Conservation (phyloP, 208 protist species). For the Leishmania aethiopica region DNA sequence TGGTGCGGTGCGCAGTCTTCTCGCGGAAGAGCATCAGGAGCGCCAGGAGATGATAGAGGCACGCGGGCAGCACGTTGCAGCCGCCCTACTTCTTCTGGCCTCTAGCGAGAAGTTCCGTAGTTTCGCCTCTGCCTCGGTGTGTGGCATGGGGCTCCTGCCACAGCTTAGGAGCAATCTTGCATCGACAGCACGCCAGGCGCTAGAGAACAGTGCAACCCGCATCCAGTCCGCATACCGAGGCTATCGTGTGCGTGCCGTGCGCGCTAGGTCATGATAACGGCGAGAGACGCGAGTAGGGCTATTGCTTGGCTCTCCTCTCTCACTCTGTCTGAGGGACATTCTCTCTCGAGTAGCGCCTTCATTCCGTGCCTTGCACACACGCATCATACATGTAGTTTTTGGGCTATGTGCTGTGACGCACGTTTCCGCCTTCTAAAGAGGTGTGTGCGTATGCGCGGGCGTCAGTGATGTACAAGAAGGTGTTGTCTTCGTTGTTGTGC, state of each 20-base stretch:
- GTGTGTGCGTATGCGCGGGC: background rate
- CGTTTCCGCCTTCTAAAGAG: background rate
- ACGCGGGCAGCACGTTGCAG: background rate
- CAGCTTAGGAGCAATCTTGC: background rate
- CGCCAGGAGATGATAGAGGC: background rate
- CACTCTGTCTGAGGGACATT: background rate
- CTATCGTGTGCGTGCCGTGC: conserved; percentile 12
- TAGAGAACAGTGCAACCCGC: conserved; percentile 33
- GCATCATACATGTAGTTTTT: background rate
- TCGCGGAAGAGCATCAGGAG: conserved; percentile 3
- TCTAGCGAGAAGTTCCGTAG: conserved; percentile 6
- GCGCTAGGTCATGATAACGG: background rate
- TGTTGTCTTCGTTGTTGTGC: background rate
- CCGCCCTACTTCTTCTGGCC: background rate
- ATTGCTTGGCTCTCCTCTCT: background rate
- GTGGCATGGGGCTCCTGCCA: background rate
- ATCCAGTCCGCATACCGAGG: conserved; percentile 57
- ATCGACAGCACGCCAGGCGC: conserved; percentile 1
- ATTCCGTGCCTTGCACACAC: background rate
- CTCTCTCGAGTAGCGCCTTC: background rate
- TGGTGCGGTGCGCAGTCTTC: background rate
- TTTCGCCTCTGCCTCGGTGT: background rate
- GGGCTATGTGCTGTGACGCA: background rate
- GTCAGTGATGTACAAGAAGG: background rate
- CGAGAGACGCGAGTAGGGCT: background rate